Conservation (phyloP, 2,329 filamentous ascomycete genomes). For the Epichloe elymi region DNA sequence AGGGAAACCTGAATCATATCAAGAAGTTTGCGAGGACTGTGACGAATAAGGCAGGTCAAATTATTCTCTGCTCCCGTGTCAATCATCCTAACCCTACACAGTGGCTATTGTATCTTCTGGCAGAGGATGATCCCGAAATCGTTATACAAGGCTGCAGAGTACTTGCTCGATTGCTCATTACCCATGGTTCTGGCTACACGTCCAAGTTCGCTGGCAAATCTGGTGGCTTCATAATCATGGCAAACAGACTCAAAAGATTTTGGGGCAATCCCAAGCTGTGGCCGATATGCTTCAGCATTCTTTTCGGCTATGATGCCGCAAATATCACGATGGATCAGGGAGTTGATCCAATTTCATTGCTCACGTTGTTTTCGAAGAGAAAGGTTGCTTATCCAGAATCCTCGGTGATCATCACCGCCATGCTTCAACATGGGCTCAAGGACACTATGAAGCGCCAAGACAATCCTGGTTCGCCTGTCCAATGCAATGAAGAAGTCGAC, state of each 20-base stretch:
- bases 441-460: slow-evolving; percentile 51
- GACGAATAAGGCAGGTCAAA: slow-evolving; percentile 64
- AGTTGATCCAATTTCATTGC: slow-evolving; percentile 61
- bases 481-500: not conserved
- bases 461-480: slow-evolving; percentile 41
- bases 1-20: slow-evolving; percentile 53
- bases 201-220: slow-evolving; percentile 74
- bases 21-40: slow-evolving; percentile 87
- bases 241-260: slow-evolving; percentile 68
- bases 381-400: slow-evolving; percentile 65
- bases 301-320: slow-evolving; percentile 74
- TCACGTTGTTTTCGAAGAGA: slow-evolving; percentile 58
- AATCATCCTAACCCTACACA: slow-evolving; percentile 22
- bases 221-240: slow-evolving; percentile 79
- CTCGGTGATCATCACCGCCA: slow-evolving; percentile 65
- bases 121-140: slow-evolving; percentile 72
- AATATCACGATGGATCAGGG: slow-evolving; percentile 58
- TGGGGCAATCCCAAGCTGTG: slow-evolving; percentile 79
- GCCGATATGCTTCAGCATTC: slow-evolving; percentile 75
- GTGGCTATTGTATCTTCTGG: slow-evolving; percentile 86
- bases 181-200: slow-evolving; percentile 69
- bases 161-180: slow-evolving; percentile 67
- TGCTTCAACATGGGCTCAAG: slow-evolving; percentile 78
- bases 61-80: not conserved
- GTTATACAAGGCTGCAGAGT: slow-evolving; percentile 73